Percentiles rank a stretch among this genome's conserved stretches.
Conservation (phyloP, 768 basidiomycete species). For the Pleurotus tuoliensis region DNA sequence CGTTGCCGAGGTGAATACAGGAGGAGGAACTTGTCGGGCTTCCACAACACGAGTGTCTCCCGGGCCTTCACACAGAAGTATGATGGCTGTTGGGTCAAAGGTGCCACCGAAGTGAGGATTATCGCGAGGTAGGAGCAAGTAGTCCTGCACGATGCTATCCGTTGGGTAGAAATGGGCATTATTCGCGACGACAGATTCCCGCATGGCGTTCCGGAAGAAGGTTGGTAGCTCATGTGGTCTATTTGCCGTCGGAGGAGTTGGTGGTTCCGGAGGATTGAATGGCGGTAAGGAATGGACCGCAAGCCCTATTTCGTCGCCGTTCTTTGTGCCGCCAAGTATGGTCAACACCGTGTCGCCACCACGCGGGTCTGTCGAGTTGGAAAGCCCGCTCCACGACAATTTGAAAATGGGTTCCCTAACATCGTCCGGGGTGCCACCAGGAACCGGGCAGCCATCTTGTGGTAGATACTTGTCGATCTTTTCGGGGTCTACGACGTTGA, state of each 20-base stretch:
- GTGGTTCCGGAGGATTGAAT: constrained; percentile 51
- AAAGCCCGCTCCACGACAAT: constrained; percentile 77
- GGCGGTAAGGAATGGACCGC: constrained; percentile 67
- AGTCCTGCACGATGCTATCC: constrained; percentile 66
- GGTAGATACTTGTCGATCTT: constrained; percentile 39
- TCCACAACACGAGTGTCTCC: constrained; percentile 48
- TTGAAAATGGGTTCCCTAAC: constrained; percentile 80
- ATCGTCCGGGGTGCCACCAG: constrained; percentile 10
- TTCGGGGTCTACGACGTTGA: constrained; percentile 49
- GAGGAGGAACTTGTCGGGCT: constrained; percentile 72
- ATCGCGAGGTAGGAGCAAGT: constrained; percentile 65
- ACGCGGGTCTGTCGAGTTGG: constrained; percentile 59
- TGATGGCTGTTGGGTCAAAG: constrained; percentile 66
- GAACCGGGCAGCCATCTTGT: background rate
- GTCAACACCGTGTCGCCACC: constrained; percentile 72
- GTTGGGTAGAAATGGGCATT: constrained; percentile 58
- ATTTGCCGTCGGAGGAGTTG: constrained; percentile 26
- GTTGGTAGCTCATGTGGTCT: constrained; percentile 35
- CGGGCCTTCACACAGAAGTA: constrained; percentile 54
- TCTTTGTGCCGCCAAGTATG: constrained; percentile 72
- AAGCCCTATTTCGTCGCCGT: constrained; percentile 53
- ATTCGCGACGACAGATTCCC: constrained; percentile 47
- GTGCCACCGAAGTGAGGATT: constrained; percentile 66
- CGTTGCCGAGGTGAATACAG: constrained; percentile 23
- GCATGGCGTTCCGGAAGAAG: constrained; percentile 58